Evolutionary conservation across 202 grass and related monocot species (phyloP).

Genomic region (Saccharum hybrid): DNA sequence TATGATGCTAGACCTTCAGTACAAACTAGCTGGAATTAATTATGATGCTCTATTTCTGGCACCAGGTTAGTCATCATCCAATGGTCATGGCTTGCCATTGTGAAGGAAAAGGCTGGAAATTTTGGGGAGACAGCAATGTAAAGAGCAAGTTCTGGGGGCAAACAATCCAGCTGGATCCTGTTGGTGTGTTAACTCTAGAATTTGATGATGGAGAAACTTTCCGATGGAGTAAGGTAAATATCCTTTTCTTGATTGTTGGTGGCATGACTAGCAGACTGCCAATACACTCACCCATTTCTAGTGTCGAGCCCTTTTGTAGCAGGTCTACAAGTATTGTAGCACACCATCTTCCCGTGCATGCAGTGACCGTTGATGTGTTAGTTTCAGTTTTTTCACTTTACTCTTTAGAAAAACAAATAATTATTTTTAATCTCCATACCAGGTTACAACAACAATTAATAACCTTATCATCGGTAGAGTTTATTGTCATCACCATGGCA

Average conservation of each 20-base stretch:
- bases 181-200: constrained; percentile 68
- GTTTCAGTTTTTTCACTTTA: too few relatives aligned
- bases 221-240: constrained; percentile 76
- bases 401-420: too few relatives aligned
- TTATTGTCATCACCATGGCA: constrained; percentile 78
- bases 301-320: too few relatives aligned
- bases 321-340: too few relatives aligned
- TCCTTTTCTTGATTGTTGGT: not conserved
- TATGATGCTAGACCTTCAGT: too few relatives aligned
- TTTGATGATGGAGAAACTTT: constrained; percentile 91
- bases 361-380: not conserved
- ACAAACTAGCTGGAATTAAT: too few relatives aligned
- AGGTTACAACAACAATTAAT: constrained; percentile 81
- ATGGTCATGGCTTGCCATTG: constrained; percentile 77
- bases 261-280: too few relatives aligned
- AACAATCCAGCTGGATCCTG: constrained; percentile 75
- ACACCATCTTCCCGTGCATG: too few relatives aligned
- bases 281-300: too few relatives aligned
- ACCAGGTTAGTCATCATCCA: constrained; percentile 82
- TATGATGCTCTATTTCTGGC: constrained; percentile 24
- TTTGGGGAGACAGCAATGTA: constrained; percentile 83
- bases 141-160: constrained; percentile 86
- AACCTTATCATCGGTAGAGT: constrained; percentile 79
- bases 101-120: constrained; percentile 88
- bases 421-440: not conserved